Evolutionary conservation across 768 basidiomycete genomes (phyloP), one percentile per base, ranked within the genome.

Genomic region (Tricholoma flavovirens): DNA sequence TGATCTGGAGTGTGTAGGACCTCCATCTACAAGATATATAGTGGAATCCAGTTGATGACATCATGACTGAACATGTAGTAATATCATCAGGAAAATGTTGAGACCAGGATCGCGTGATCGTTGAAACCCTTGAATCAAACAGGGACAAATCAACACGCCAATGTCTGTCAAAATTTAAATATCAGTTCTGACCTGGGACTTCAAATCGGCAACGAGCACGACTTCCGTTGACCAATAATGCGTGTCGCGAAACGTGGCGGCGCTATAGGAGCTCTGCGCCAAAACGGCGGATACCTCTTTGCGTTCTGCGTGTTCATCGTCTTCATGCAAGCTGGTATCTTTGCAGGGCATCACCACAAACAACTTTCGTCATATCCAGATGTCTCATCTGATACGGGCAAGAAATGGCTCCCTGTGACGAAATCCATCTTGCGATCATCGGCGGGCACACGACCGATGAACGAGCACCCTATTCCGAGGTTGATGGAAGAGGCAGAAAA

Each of bases 401-500:
- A 62, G 40, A 58, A 54, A 40, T 68, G 65, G 58, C 48, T 67
- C 19, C 52, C 64, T 12, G 51, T 63, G 11, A 59, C 59, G 9
- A 59, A 40, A 14, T 54, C 59, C 14, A 43, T 64, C 17, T 54
- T 67, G 8, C 55, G 62, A 19, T 54, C 60, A 14, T 55, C 62
- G 55, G 12, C 12, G 14, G 59, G 60, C 42, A 45, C 45, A 6
- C 56, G 56, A 51, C 35, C 58, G 15, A 32, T 61, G 33, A 53
- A 48, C 12, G 68, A 70, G 21, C 93, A 99, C 68, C 95, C 96
- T 5, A 97, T 98, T 59, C 78, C 92, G 0, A 76, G 73, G 35
- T 82, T 98, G 61, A 89, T 98, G 80, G 80, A 82, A 10, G 83
- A 91, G 2, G 97, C 93, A 1, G 91, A 93, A 67, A 68, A 67